Percentiles rank a stretch among this genome's conserved stretches.
These are phyloP conservation scores for Sporisorium reilianum DNA, from an alignment of 1,284 basidiomycete genomes.

Conservation along the genomic window DNA sequence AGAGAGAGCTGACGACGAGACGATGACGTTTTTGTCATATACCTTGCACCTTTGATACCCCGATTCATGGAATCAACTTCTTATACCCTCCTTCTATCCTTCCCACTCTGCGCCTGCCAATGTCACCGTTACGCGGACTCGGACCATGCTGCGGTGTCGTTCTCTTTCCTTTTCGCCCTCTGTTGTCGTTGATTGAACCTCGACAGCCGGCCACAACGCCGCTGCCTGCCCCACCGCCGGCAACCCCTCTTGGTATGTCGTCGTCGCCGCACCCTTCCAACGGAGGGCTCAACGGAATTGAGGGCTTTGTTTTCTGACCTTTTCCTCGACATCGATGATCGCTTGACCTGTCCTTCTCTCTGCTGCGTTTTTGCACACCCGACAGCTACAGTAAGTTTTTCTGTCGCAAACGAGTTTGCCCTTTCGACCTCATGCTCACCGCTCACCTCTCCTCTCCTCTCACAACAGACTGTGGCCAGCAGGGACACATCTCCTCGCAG, in stretches of 20 bases:
- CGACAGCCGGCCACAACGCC: constrained; percentile 64
- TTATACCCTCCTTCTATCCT: constrained; percentile 11
- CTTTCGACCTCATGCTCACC: neutral
- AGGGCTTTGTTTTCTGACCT: constrained; percentile 2
- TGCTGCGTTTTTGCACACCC: neutral
- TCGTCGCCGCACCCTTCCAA: constrained; percentile 1
- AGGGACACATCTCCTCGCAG: constrained; percentile 63
- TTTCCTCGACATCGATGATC: neutral
- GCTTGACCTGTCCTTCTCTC: neutral
- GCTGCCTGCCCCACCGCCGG: constrained; percentile 64
- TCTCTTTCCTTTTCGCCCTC: constrained; percentile 2
- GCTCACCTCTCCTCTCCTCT: neutral
- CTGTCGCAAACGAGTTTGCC: neutral
- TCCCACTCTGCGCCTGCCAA: constrained; percentile 5
- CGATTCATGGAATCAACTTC: constrained; percentile 31
- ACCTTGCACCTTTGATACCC: constrained; percentile 48
- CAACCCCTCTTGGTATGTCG: constrained; percentile 63
- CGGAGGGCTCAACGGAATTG: neutral
- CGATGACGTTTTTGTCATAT: constrained; percentile 52
- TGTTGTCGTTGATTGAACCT: constrained; percentile 1
- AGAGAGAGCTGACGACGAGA: constrained; percentile 57
- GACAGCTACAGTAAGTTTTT: constrained; percentile 6
- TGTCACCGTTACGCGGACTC: neutral
- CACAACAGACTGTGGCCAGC: constrained; percentile 59
- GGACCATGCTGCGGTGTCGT: neutral